These are phyloP conservation scores for Ajuga chamaepitys DNA, from an alignment of 257 asterid genomes.

Conservation along the genomic window DNA sequence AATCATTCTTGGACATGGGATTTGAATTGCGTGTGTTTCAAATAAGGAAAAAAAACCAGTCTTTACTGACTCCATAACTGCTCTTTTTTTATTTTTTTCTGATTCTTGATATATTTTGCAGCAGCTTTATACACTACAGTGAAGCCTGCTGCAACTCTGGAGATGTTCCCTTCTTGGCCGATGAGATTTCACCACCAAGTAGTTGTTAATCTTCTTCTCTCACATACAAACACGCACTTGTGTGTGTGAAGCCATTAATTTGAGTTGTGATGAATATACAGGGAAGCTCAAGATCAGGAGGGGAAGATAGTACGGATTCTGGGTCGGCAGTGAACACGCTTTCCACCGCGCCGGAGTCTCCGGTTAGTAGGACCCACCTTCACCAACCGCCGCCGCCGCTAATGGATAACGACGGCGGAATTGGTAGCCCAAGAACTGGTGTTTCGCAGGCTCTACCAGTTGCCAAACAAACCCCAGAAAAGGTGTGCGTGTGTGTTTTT, in stretches of 20 bases:
- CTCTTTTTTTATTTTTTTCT: constrained; percentile 10
- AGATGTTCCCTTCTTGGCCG: constrained; percentile 98
- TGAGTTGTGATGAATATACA: constrained; percentile 19
- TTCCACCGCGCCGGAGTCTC: constrained; percentile 58
- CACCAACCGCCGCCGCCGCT: constrained; percentile 35
- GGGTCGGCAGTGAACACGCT: constrained; percentile 55
- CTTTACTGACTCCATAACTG: constrained; percentile 70
- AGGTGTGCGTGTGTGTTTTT: constrained; percentile 39
- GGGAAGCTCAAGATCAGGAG: constrained; percentile 85
- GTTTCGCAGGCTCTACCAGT: constrained; percentile 28
- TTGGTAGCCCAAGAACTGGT: constrained; percentile 32
- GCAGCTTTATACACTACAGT: constrained; percentile 74
- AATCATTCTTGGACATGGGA: constrained; percentile 60
- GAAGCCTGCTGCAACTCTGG: constrained; percentile 89
- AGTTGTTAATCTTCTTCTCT: too few relatives aligned
- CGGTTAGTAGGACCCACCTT: constrained; percentile 40
- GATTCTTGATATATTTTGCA: constrained; percentile 42
- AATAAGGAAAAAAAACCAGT: constrained; percentile 48
- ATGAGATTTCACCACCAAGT: constrained; percentile 63
- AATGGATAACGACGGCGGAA: constrained; percentile 39
- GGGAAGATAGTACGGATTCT: constrained; percentile 73
- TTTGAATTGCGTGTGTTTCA: constrained; percentile 71
- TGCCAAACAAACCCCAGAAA: constrained; percentile 42
- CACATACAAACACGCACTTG: too few relatives aligned
- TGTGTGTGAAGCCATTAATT: constrained; percentile 24